phyloP scores from a whole-genome alignment of 2,329 filamentous ascomycete genomes.

The Cytospora chrysosperma region DNA sequence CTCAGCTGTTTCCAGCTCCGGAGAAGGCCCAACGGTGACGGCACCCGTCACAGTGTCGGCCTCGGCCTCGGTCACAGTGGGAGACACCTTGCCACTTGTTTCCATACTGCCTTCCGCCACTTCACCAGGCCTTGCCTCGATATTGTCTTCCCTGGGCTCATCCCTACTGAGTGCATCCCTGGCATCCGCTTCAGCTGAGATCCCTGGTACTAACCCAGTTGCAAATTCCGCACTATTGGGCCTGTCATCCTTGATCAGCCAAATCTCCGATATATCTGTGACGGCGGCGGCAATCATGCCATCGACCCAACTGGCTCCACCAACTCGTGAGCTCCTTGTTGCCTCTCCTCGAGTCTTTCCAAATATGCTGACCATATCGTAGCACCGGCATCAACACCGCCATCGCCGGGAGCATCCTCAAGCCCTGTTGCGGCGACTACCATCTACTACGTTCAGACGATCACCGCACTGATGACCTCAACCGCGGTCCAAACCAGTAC shows the following conservation, averaged over 20 bases:
- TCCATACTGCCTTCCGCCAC: not conserved
- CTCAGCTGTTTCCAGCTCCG: not conserved
- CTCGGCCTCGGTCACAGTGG: slow-evolving; percentile 16
- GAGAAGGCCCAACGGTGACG: not conserved
- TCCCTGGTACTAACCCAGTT: slow-evolving; percentile 2
- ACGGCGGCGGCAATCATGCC: slow-evolving; percentile 2
- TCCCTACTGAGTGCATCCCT: slow-evolving; percentile 5
- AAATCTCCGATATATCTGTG: slow-evolving; percentile 21
- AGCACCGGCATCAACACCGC: not conserved
- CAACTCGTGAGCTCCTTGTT: slow-evolving; percentile 11
- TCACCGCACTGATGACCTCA: slow-evolving; percentile 22
- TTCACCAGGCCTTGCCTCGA: slow-evolving; percentile 10
- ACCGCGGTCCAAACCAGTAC: slow-evolving; percentile 10
- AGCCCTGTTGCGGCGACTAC: slow-evolving; percentile 15
- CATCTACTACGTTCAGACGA: slow-evolving; percentile 24
- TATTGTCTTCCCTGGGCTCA: slow-evolving; percentile 21
- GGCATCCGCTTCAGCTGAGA: not conserved
- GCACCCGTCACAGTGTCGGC: slow-evolving; percentile 10
- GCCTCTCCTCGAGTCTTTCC: too few species aligned
- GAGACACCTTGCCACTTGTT: slow-evolving; percentile 2
- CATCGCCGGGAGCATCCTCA: not conserved
- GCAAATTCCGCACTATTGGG: slow-evolving; percentile 16
- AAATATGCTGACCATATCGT: slow-evolving; percentile 2
- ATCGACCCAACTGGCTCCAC: not conserved
- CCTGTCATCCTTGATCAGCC: slow-evolving; percentile 21